Evolutionary conservation across 2,329 filamentous ascomycete species (phyloP).

Genomic region (Albifimbria verrucaria): DNA sequence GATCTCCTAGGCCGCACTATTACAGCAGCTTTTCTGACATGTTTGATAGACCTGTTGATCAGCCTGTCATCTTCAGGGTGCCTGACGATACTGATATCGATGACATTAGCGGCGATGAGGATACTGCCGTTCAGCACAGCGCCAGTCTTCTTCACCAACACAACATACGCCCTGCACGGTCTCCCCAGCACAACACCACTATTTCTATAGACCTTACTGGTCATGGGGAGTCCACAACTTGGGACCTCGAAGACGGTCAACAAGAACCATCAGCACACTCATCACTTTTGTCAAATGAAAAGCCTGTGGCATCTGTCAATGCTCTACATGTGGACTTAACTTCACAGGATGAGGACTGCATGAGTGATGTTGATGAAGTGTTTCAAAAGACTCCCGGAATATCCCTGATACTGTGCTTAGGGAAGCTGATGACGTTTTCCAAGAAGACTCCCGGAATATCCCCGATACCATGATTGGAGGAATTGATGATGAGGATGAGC

Average conservation of each 20-base stretch:
- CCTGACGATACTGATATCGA: slow-evolving; percentile 38
- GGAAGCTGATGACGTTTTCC: background rate
- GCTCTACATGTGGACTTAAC: background rate
- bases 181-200: background rate
- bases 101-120: slow-evolving; percentile 22
- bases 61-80: slow-evolving; percentile 34
- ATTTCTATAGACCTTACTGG: slow-evolving; percentile 16
- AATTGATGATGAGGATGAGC: no score
- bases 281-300: background rate
- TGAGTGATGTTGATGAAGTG: no score
- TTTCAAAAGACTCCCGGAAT: background rate
- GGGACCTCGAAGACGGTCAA: background rate
- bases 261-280: no score
- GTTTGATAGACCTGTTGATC: slow-evolving; percentile 19
- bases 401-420: background rate
- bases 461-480: background rate
- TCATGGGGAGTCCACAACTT: slow-evolving; percentile 2
- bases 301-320: background rate
- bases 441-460: no score
- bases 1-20: background rate
- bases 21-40: slow-evolving; percentile 10
- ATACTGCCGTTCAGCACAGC: slow-evolving; percentile 20
- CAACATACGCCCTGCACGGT: slow-evolving; percentile 22
- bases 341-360: background rate
- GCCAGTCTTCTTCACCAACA: slow-evolving; percentile 21